Conservation (phyloP, 1,139 yeast genomes). For the Blastobotrys malaysiensis region DNA sequence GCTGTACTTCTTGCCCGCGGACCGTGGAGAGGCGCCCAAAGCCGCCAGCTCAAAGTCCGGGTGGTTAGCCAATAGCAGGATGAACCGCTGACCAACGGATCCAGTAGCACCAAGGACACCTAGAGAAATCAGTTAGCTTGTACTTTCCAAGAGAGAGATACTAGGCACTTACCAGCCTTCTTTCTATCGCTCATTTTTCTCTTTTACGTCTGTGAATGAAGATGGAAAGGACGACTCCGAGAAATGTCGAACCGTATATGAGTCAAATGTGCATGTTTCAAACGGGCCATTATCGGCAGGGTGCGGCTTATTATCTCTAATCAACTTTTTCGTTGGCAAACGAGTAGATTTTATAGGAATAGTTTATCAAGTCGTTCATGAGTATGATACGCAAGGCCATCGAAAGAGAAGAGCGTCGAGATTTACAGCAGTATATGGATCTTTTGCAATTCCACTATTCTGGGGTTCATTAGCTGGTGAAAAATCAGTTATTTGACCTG, state of each 20-base stretch:
- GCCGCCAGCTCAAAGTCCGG: conserved; percentile 84
- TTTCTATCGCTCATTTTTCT: background rate
- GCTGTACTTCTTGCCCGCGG: conserved; percentile 82
- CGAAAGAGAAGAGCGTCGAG: no score
- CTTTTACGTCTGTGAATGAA: no score
- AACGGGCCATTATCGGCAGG: background rate
- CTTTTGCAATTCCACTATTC: no score
- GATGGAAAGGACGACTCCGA: background rate
- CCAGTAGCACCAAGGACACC: conserved; percentile 99
- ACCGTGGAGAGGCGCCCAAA: conserved; percentile 88
- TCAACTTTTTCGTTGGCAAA: no score
- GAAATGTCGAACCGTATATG: background rate
- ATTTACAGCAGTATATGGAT: no score
- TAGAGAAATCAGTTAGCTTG: background rate
- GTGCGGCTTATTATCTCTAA: background rate
- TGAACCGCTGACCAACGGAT: conserved; percentile 95
- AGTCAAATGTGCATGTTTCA: background rate
- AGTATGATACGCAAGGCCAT: no score
- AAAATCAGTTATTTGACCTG: no score
- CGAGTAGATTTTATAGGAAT: no score
- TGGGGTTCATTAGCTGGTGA: no score
- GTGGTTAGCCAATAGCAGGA: conserved; percentile 73
- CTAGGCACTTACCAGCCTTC: background rate
- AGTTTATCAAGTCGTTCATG: no score
- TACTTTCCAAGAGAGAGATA: no score